Percentiles rank a stretch among this genome's conserved stretches.
phyloP scores from a whole-genome alignment of 257 asterid genomes.

The Nyctanthes arbortristis region DNA sequence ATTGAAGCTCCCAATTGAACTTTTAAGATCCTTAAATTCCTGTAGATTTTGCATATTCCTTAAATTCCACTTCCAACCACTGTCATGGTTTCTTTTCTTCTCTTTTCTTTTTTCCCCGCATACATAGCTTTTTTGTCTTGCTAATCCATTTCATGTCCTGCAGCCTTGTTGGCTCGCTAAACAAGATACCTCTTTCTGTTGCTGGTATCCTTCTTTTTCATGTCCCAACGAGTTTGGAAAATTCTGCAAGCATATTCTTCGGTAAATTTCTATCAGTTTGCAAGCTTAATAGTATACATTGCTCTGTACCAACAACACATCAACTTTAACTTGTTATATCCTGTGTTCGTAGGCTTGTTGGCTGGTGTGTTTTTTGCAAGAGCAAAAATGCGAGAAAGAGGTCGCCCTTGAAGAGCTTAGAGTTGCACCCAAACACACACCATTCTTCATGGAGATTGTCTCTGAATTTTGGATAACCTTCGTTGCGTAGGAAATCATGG shows the following conservation, averaged over 20 bases:
- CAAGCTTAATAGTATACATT: not conserved
- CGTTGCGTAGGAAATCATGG: not conserved
- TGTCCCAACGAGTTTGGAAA: slow-evolving; percentile 80
- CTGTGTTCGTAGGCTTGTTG: slow-evolving; percentile 52
- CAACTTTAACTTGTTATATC: not conserved
- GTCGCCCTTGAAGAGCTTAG: slow-evolving; percentile 27
- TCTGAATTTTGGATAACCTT: not conserved
- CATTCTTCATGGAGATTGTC: too few species aligned
- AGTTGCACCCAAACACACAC: too few species aligned
- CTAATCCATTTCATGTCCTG: slow-evolving; percentile 9
- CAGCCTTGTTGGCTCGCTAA: slow-evolving; percentile 91
- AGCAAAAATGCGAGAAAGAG: slow-evolving; percentile 66
- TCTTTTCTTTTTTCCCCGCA: not conserved
- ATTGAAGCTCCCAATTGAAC: not conserved
- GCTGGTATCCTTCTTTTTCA: slow-evolving; percentile 81
- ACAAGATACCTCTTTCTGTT: slow-evolving; percentile 87
- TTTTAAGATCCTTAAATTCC: too few species aligned
- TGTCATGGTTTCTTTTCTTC: too few species aligned
- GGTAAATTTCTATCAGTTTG: slow-evolving; percentile 40
- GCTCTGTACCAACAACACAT: not conserved
- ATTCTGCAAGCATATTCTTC: slow-evolving; percentile 73
- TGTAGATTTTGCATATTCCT: not conserved
- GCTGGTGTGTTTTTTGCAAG: slow-evolving; percentile 84
- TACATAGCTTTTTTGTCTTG: slow-evolving; percentile 3
- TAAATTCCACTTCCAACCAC: too few species aligned